Evolutionary conservation across 768 basidiomycete genomes (phyloP), one percentile per base, ranked within the genome.

Genomic region (Pleurotus cornucopiae): DNA sequence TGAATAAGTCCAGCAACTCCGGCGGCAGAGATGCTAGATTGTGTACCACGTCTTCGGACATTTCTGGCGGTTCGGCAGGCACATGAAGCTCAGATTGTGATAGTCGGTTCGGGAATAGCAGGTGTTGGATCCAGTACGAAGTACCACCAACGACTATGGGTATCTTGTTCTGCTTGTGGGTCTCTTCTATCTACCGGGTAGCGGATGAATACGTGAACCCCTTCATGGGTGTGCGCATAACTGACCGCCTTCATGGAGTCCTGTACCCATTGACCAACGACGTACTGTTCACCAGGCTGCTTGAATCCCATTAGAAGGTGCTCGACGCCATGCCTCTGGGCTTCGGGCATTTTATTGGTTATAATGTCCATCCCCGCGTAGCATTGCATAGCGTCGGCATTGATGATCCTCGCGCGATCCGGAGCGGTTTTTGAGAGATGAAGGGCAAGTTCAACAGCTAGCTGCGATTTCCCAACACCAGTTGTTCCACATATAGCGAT

Each of bases 361-460:
- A 98, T 86, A 49, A 95, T 75, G 69, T 97, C 89, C 69, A 98
- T 80, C 0, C 96, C 96, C 14, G 77, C 76, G 69, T 98, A 98
- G 11, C 94, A 86, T 69, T 99, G 97, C 96, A 99, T 98, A 11
- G 96, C 85, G 71, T 99, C 97, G 7, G 95, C 92, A 66, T 98
- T 98, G 66, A 99, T 86, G 61, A 98, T 80, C 64, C 85, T 83
- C 6, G 85, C 87, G 11, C 84, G 82, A 12, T 69, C 71, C 79
- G 84, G 88, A 46, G 69, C 72, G 62, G 71, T 68, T 25, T 63
- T 67, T 9, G 77, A 66, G 20, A 88, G 68, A 57, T 75, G 77
- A 34, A 85, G 76, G 21, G 95, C 95, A 13, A 99, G 80, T 57
- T 97, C 86, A 18, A 99, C 83, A 3, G 91, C 91, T 6, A 98